Evolutionary conservation across 2,329 filamentous ascomycete genomes (phyloP).

Genomic region (Venturia nashicola): DNA sequence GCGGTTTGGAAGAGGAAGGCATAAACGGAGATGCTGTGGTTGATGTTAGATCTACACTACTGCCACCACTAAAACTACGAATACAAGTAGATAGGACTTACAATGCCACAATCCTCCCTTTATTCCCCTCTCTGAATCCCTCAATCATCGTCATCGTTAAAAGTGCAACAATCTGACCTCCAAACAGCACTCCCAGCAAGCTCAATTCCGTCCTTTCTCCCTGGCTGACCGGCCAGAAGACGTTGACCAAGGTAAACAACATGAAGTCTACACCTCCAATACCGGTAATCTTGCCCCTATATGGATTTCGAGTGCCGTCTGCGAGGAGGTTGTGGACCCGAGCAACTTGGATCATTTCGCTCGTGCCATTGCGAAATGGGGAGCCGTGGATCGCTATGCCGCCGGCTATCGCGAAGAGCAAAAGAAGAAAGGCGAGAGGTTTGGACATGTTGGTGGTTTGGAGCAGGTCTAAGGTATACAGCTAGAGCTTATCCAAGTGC

Average conservation of each 20-base stretch:
- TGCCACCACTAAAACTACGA: not conserved
- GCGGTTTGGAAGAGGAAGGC: conserved; percentile 3
- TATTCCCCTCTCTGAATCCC: conserved; percentile 3
- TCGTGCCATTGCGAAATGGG: not conserved
- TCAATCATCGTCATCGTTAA: conserved; percentile 1
- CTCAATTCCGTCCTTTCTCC: not conserved
- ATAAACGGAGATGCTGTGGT: not conserved
- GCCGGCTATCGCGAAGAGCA: not conserved
- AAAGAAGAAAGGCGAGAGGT: not conserved
- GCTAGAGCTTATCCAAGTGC: not conserved
- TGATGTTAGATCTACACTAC: not conserved
- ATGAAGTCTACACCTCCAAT: not conserved
- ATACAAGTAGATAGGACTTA: not conserved
- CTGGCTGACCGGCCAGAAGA: conserved; percentile 4
- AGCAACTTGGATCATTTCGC: not conserved
- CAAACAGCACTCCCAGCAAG: not conserved
- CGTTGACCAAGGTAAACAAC: not conserved
- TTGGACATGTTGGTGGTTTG: not conserved
- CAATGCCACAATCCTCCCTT: conserved; percentile 1
- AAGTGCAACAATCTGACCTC: not conserved
- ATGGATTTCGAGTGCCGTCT: not conserved
- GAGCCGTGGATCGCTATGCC: conserved; percentile 4
- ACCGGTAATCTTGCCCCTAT: not conserved
- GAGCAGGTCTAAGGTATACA: not conserved
- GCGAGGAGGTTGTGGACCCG: not conserved